Percentiles rank a stretch among this genome's conserved stretches.
Evolutionary conservation across 768 basidiomycete species (phyloP).

Genomic region (Mycena floridula): DNA sequence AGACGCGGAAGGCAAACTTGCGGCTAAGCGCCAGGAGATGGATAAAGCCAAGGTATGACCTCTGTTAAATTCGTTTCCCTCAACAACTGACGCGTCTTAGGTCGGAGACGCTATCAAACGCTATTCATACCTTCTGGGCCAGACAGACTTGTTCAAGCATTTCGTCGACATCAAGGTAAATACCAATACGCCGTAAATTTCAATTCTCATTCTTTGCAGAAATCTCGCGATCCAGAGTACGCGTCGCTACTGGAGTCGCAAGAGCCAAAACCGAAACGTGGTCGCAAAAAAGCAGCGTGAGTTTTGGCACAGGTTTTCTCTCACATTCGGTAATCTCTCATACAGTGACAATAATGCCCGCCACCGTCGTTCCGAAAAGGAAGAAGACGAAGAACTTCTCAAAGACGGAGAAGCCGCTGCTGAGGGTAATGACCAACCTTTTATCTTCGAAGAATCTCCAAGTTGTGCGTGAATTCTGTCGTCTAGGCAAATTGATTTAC

Average conservation of each 20-base stretch:
- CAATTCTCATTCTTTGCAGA: too few species aligned
- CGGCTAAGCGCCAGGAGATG: constrained; percentile 73
- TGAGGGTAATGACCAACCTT: constrained; percentile 84
- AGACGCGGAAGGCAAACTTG: constrained; percentile 63
- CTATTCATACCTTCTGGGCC: constrained; percentile 95
- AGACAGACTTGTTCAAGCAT: constrained; percentile 97
- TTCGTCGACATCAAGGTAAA: constrained; percentile 93
- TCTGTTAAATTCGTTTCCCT: neutral
- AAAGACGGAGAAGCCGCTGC: constrained; percentile 78
- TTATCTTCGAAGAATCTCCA: constrained; percentile 92
- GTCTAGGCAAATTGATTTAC: neutral
- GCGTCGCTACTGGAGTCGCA: constrained; percentile 85
- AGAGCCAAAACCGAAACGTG: constrained; percentile 76
- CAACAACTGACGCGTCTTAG: constrained; percentile 31
- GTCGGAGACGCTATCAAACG: constrained; percentile 92
- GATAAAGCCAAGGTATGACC: constrained; percentile 76
- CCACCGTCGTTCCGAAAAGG: constrained; percentile 94
- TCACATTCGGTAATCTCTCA: too few species aligned
- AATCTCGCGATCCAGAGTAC: constrained; percentile 89
- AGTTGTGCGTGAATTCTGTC: constrained; percentile 51
- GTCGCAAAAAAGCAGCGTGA: constrained; percentile 75
- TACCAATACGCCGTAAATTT: neutral
- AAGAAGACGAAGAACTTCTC: constrained; percentile 94
- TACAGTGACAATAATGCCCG: constrained; percentile 69
- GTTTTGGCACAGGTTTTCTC: constrained; percentile 20